A percentile compares a stretch with the other conserved stretches of the same genome.
These are phyloP conservation scores for Cyclotella kingstonii DNA, from an alignment of 108 stramenopile genomes.

Conservation along the genomic window DNA sequence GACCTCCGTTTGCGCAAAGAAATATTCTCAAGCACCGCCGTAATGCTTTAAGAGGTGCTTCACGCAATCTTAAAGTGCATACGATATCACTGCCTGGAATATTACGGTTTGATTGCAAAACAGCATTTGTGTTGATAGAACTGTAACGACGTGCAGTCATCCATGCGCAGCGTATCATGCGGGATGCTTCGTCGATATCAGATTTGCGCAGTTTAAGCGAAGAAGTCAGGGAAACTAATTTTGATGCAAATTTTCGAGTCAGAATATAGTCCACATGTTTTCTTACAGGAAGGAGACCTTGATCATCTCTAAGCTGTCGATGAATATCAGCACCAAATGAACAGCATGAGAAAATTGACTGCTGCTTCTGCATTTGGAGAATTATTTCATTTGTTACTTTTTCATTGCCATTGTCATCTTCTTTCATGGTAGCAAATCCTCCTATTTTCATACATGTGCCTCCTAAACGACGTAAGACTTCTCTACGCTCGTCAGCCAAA, in stretches of 20 bases:
- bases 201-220: conserved; percentile 8
- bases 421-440: conserved; percentile 10
- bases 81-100: conserved; percentile 3
- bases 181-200: conserved; percentile 17
- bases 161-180: conserved; percentile 18
- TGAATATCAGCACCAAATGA: background rate
- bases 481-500: conserved; percentile 53
- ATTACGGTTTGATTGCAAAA: background rate
- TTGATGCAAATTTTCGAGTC: conserved; percentile 50
- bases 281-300: conserved; percentile 54
- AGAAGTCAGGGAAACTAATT: conserved; percentile 7
- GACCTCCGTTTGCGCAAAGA: conserved; percentile 70
- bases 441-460: no score
- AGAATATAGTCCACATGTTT: conserved; percentile 62
- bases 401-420: background rate
- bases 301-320: background rate
- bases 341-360: conserved; percentile 44
- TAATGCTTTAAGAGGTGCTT: conserved; percentile 57
- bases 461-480: conserved; percentile 57
- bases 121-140: background rate
- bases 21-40: conserved; percentile 58
- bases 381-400: conserved; percentile 57
- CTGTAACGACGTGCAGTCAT: background rate
- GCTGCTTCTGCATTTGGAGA: conserved; percentile 78
- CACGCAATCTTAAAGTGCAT: conserved; percentile 52